These are phyloP conservation scores for Cyclotella distinguenda DNA, from an alignment of 108 stramenopile genomes.

Conservation along the genomic window DNA sequence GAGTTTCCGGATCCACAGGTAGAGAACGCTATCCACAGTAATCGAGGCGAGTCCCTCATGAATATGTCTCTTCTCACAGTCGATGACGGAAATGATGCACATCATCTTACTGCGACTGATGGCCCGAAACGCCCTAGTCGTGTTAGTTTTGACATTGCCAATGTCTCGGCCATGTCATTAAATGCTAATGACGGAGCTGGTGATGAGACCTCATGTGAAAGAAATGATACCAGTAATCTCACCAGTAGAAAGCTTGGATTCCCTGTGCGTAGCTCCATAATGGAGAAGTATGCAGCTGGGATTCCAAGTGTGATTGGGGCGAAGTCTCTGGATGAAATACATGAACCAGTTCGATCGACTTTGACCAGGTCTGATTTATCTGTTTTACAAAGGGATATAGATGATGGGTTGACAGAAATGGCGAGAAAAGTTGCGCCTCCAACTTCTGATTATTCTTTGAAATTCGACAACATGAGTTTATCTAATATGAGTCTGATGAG, in stretches of 20 bases:
- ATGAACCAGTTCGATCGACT: neutral
- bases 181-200: neutral
- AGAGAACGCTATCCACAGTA: neutral
- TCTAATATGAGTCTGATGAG: neutral
- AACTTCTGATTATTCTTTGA: neutral
- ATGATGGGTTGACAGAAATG: slow-evolving; percentile 4
- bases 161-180: neutral
- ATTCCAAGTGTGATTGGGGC: slow-evolving; percentile 6
- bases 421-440: slow-evolving; percentile 8
- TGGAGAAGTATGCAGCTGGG: neutral
- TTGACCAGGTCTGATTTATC: slow-evolving; percentile 17
- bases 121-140: slow-evolving; percentile 1
- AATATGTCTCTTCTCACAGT: slow-evolving; percentile 34
- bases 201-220: neutral
- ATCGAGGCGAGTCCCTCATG: slow-evolving; percentile 28
- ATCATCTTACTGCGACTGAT: neutral
- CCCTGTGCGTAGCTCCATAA: slow-evolving; percentile 16
- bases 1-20: neutral
- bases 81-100: neutral
- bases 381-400: slow-evolving; percentile 7
- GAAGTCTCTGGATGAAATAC: neutral
- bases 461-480: neutral
- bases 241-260: slow-evolving; percentile 20
- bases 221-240: neutral
- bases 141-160: slow-evolving; percentile 4